These are phyloP conservation scores for Sarcomyxa edulis DNA, from an alignment of 768 basidiomycete species.

Conservation along the genomic window DNA sequence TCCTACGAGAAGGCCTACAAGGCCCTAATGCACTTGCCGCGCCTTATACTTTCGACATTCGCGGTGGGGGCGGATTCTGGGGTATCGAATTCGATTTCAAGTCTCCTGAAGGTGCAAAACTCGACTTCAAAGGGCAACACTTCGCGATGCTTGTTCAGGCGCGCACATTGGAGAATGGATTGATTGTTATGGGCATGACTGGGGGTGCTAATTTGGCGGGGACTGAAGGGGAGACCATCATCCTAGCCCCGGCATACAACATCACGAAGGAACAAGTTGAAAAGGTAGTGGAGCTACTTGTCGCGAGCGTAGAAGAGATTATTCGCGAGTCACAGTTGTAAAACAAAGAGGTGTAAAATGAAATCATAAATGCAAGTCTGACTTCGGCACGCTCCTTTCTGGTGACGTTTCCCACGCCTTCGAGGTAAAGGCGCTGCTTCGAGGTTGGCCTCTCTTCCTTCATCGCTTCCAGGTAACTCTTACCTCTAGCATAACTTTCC, in stretches of 20 bases:
- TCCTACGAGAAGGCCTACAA: constrained; percentile 50
- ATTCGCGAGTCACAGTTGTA: neutral
- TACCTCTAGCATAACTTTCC: no score
- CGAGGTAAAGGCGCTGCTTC: neutral
- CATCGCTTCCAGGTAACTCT: no score
- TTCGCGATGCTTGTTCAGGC: constrained; percentile 74
- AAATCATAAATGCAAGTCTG: neutral
- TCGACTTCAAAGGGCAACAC: constrained; percentile 44
- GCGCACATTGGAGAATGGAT: constrained; percentile 56
- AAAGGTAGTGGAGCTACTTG: constrained; percentile 59
- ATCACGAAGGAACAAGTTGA: constrained; percentile 65
- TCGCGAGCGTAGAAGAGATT: constrained; percentile 57
- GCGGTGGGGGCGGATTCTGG: constrained; percentile 84
- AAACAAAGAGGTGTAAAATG: no score
- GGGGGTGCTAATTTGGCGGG: constrained; percentile 70
- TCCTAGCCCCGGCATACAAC: constrained; percentile 81
- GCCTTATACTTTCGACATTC: constrained; percentile 72
- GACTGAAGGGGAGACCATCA: constrained; percentile 61
- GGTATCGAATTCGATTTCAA: constrained; percentile 77
- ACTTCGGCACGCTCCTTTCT: neutral
- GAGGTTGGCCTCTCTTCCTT: no score
- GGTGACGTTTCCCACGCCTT: neutral
- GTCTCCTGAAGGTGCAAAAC: constrained; percentile 27
- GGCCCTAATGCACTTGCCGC: constrained; percentile 52
- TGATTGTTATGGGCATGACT: constrained; percentile 70